phyloP scores from a whole-genome alignment of 441 rosid genomes.

The Euphorbia corollata region DNA sequence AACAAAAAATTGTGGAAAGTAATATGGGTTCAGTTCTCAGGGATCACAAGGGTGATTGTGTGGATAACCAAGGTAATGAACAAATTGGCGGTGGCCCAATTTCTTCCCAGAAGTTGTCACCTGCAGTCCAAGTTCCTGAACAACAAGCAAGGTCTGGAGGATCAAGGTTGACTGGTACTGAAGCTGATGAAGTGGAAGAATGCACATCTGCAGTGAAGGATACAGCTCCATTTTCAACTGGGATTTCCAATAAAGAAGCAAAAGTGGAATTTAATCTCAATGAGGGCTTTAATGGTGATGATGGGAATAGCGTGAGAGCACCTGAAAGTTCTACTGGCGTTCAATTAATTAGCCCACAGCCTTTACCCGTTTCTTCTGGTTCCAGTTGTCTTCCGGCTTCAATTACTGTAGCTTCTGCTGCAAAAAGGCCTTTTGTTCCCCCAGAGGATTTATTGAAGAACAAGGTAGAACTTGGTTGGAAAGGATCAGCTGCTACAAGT shows the following conservation, averaged over 20 bases:
- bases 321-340: constrained; percentile 32
- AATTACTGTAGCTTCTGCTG: constrained; percentile 84
- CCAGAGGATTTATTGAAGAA: constrained; percentile 62
- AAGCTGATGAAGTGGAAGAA: constrained; percentile 48
- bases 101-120: constrained; percentile 25
- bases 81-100: constrained; percentile 14
- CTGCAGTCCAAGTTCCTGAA: constrained; percentile 28
- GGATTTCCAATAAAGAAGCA: constrained; percentile 39
- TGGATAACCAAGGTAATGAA: constrained; percentile 26
- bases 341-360: constrained; percentile 38
- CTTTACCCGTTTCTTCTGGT: constrained; percentile 37
- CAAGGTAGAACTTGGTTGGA: constrained; percentile 79
- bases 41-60: constrained; percentile 28
- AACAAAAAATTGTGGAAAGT: constrained; percentile 26
- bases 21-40: constrained; percentile 28
- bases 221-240: constrained; percentile 30
- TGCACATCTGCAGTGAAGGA: constrained; percentile 33
- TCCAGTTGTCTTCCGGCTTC: constrained; percentile 52
- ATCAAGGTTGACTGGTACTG: constrained; percentile 28
- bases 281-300: constrained; percentile 69
- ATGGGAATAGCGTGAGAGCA: constrained; percentile 37
- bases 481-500: constrained; percentile 99
- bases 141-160: constrained; percentile 29
- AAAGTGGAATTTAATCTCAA: constrained; percentile 80
- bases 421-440: constrained; percentile 80